Base-by-base conservation (phyloP, 179 eudicot species). In the Silene coronaria region DNA sequence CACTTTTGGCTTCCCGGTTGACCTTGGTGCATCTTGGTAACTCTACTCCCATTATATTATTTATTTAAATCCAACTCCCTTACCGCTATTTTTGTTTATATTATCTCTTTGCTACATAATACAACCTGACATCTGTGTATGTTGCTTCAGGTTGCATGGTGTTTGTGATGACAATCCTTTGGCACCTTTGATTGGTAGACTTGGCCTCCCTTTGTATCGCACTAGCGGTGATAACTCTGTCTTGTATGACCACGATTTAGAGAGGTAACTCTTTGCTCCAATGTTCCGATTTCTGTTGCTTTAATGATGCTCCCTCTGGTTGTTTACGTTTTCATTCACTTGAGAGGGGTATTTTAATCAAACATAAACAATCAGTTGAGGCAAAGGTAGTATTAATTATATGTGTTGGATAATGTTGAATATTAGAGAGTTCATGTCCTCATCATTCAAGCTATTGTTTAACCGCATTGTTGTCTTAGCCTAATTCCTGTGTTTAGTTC, bases 171-270 rank as follows among this genome's bases (percentile, higher is more conserved):
- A 96, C 81, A 96, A 96, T 82, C 99, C 99, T 34, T 86, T 96
- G 89, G 98, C 99, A 34, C 88, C 96, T 75, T 70, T 96, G 77
- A 96, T 96, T 71, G 97, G 97, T 45, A 93, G 96, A 87, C 89
- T 96, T 74, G 99, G 99, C 48, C 85, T 96, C 36, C 99, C 99
- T 46, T 91, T 96, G 67, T 96, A 96, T 60, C 97, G 99, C 59
- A 96, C 99, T 19, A 93, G 99, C 59, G 98, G 97, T 71, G 99
- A 96, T 88, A 93, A 96, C 81, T 96, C 99, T 58, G 99, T 96
- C 72, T 74, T 96, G 74, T 96, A 96, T 80, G 99, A 96, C 88
- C 99, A 96, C 81, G 99, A 96, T 77, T 84, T 96, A 71, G 97
- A 96, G 84, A 96, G 99, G 99, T 96, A 81, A 73, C 6, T 59